Base-by-base conservation (phyloP, 805 yeast species). In the Brettanomyces naardenensis region DNA sequence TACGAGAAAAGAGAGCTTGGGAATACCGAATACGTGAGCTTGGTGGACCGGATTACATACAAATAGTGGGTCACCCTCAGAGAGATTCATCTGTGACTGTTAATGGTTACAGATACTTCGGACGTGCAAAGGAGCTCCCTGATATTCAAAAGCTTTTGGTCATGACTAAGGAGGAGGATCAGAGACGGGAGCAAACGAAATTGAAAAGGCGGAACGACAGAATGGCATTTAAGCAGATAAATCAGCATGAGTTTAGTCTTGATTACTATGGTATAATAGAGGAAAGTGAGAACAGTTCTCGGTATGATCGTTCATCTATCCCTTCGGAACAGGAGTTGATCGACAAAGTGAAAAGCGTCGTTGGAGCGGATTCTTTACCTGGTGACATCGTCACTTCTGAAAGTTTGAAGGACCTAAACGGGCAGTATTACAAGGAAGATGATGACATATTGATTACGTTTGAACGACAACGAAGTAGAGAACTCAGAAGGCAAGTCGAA, bases 71-170 rank as follows among this genome's bases (percentile, higher is more conserved):
- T 23, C 15, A 13, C 13, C 10, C n/a, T n/a, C n/a, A 15, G 11
- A 7, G 19, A 15, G 28, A 39, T 18, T 31, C 28, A 19, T 27
- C 40, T 1, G 25, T 35, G 13, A 31, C 38, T 4, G 53, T 72
- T 1, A 64, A 69, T 28, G 87, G 87, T 1, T 76, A 75, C 45
- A 62, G 81, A 39, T 89, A 83, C 57, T 89, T 76, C 59, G 97
- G 97, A 0, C 60, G 95, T 35, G 95, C 95, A 0, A 67, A 74
- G 37, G 90, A 86, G 31, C 59, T 88, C 6, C 82, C 87, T 0
- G 95, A 84, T 44, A 89, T 82, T 6, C 62, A 68, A 37, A 68
- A 68, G 41, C 44, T 73, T 18, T 43, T 76, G 15, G 64, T 65
- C 37, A 54, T 63, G 47, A 52, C 38, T 32, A 49, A 39, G 28